Evolutionary conservation across 148 eudicot species (phyloP).

Genomic region (Persicaria tinctoria): DNA sequence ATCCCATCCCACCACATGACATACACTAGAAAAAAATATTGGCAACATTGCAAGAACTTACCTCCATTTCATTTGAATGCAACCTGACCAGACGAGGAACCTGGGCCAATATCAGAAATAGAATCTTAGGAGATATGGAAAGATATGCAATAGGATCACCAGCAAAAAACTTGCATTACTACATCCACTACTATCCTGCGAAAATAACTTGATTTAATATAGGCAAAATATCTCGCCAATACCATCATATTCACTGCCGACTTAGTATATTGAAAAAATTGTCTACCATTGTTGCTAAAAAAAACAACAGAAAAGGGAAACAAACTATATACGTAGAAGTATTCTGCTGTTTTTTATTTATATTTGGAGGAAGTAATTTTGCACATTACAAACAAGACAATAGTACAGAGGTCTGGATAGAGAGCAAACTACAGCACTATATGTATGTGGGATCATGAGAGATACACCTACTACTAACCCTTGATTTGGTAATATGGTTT

Average conservation of each 20-base stretch:
- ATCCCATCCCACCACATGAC: neutral
- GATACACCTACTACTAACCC: neutral
- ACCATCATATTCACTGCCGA: neutral
- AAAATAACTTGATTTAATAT: neutral
- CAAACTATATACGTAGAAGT: neutral
- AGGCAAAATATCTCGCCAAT: neutral
- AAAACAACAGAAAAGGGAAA: neutral
- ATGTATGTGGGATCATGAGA: neutral
- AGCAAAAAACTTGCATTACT: neutral
- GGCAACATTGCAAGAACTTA: slow-evolving; percentile 20
- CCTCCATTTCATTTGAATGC: slow-evolving; percentile 99
- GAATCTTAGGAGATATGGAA: neutral
- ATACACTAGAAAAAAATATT: neutral
- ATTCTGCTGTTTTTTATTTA: too few species aligned
- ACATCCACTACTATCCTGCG: neutral
- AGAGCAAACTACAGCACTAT: neutral
- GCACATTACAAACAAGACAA: neutral
- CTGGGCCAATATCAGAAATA: slow-evolving; percentile 26
- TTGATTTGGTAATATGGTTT: neutral
- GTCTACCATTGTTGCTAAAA: neutral
- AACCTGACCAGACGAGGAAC: slow-evolving; percentile 91
- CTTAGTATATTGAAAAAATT: neutral
- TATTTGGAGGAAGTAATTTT: neutral
- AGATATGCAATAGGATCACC: neutral
- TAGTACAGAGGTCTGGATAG: neutral